These are phyloP conservation scores for Spencermartinsiella ligniputridi DNA, from an alignment of 1,139 yeast species.

Conservation along the genomic window DNA sequence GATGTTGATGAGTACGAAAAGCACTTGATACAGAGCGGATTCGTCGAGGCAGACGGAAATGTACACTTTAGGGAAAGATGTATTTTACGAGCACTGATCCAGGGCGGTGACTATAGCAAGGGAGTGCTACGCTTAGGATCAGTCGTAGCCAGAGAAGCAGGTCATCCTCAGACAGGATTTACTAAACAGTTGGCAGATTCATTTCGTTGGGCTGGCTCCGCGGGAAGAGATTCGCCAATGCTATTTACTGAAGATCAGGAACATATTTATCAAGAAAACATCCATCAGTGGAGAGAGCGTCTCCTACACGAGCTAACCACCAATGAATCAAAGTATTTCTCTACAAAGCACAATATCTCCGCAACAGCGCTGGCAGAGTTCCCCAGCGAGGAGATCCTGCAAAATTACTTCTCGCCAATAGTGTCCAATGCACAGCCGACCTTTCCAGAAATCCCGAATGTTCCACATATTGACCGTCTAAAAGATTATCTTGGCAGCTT, in stretches of 20 bases:
- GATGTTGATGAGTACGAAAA: conserved; percentile 6
- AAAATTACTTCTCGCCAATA: conserved; percentile 18
- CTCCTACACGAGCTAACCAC: conserved; percentile 23
- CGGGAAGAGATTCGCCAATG: conserved; percentile 3
- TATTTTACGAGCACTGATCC: conserved; percentile 31
- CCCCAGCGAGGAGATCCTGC: conserved; percentile 17
- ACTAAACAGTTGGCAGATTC: conserved; percentile 20
- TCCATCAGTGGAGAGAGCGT: conserved; percentile 18
- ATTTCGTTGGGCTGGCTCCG: conserved; percentile 7
- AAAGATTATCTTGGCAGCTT: neutral
- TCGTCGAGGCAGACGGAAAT: conserved; percentile 3
- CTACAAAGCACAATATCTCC: conserved; percentile 12
- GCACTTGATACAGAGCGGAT: neutral
- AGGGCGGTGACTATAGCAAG: conserved; percentile 36
- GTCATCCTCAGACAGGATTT: conserved; percentile 25
- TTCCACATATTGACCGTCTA: neutral
- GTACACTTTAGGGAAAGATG: conserved; percentile 16
- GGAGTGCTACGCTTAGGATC: conserved; percentile 32
- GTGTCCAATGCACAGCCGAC: conserved; percentile 4
- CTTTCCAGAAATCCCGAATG: neutral
- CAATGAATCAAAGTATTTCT: conserved; percentile 21
- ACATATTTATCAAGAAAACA: conserved; percentile 9
- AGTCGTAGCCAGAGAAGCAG: conserved; percentile 25
- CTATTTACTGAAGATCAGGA: conserved; percentile 4
- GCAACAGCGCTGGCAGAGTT: conserved; percentile 16